Conservation (phyloP, 208 protist species). For the Lotmaria passim region DNA sequence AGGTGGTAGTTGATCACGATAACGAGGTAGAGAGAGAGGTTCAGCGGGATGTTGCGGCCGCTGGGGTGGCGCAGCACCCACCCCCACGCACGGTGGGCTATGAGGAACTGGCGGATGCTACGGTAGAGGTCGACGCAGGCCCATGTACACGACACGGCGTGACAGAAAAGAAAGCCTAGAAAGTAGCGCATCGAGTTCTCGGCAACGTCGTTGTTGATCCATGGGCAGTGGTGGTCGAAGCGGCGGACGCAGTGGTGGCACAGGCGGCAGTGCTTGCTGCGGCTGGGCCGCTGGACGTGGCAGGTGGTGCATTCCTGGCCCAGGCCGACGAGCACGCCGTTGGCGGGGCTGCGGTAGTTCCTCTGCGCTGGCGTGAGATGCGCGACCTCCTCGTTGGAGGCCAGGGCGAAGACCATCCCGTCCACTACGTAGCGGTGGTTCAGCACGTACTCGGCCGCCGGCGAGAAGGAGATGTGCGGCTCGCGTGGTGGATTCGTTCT, state of each 20-base stretch:
- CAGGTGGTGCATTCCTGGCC: conserved; percentile 75
- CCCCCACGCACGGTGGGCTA: conserved; percentile 57
- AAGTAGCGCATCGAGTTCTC: conserved; percentile 94
- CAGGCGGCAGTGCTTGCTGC: conserved; percentile 95
- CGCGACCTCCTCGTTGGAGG: conserved; percentile 14
- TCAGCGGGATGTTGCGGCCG: conserved; percentile 41
- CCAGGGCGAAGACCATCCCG: conserved; percentile 71
- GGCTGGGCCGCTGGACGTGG: conserved; percentile 77
- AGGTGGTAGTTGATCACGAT: conserved; percentile 74
- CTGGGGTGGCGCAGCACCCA: conserved; percentile 50
- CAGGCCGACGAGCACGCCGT: conserved; percentile 20
- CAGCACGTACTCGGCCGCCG: conserved; percentile 59
- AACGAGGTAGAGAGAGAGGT: conserved; percentile 57
- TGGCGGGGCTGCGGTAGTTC: conserved; percentile 17
- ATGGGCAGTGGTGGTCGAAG: conserved; percentile 97
- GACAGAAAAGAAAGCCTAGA: conserved; percentile 85
- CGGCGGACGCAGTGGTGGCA: conserved; percentile 94
- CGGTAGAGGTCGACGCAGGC: conserved; percentile 64
- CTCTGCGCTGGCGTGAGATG: conserved; percentile 20
- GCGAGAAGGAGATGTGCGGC: conserved; percentile 32
- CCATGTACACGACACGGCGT: conserved; percentile 89
- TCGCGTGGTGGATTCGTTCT: not conserved
- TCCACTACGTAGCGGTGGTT: conserved; percentile 80
- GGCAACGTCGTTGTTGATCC: conserved; percentile 97
- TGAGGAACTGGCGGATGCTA: conserved; percentile 63